Conservation (phyloP, 371 early-diverging fungal species). For the Ecytonucleospora hepatopenaei region DNA sequence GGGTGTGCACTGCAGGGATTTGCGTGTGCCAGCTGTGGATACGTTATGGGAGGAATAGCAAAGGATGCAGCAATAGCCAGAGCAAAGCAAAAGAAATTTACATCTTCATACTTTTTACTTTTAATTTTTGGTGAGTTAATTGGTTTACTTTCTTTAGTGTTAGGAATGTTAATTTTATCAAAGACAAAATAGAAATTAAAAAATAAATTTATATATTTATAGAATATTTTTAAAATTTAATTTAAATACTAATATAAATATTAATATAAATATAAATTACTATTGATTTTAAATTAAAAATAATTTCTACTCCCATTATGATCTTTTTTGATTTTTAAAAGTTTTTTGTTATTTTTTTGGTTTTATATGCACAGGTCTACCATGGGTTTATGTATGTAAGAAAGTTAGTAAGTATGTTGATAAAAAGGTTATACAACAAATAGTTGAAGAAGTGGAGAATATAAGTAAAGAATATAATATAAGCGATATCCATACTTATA, state of each 20-base stretch:
- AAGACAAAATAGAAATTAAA: conserved; percentile 8
- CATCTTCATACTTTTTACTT: conserved; percentile 46
- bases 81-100: conserved; percentile 56
- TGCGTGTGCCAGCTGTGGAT: conserved; percentile 44
- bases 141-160: conserved; percentile 49
- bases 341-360: too few relatives aligned
- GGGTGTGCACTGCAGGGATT: conserved; percentile 46
- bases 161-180: conserved; percentile 44
- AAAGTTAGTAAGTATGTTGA: too few relatives aligned
- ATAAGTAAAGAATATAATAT: too few relatives aligned
- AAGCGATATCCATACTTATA: too few relatives aligned
- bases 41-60: conserved; percentile 49
- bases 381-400: too few relatives aligned
- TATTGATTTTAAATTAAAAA: too few relatives aligned
- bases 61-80: conserved; percentile 48
- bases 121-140: conserved; percentile 56
- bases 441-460: too few relatives aligned
- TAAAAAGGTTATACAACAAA: too few relatives aligned
- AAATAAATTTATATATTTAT: neutral
- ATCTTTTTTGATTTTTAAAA: too few relatives aligned
- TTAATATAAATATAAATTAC: too few relatives aligned
- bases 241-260: neutral
- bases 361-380: too few relatives aligned
- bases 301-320: too few relatives aligned
- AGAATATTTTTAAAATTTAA: neutral